Percentiles rank a stretch among this genome's conserved stretches.
These are phyloP conservation scores for Plenodomus biglobosus DNA, from an alignment of 2,329 filamentous ascomycete species.

Conservation along the genomic window DNA sequence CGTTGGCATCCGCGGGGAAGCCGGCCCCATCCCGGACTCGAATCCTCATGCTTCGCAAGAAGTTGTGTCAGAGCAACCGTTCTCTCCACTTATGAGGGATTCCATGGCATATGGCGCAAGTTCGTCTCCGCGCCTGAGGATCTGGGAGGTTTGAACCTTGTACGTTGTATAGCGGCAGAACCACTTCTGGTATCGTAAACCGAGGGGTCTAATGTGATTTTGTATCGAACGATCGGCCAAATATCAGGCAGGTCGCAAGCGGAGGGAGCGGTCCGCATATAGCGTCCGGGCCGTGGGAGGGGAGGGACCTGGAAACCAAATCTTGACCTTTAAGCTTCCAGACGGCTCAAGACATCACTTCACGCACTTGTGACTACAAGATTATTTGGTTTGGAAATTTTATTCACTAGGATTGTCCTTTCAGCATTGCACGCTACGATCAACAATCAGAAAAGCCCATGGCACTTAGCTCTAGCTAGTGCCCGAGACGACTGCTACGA, in stretches of 20 bases:
- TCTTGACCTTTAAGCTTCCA: neutral
- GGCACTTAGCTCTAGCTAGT: conserved; percentile 1
- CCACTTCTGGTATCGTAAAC: neutral
- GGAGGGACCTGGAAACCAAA: neutral
- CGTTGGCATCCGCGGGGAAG: conserved; percentile 3
- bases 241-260: neutral
- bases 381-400: neutral
- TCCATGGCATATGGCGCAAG: conserved; percentile 9
- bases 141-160: conserved; percentile 8
- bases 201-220: neutral
- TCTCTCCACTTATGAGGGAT: neutral
- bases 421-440: neutral
- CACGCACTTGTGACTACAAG: neutral
- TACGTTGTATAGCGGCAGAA: neutral
- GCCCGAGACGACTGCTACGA: conserved; percentile 1
- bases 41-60: neutral
- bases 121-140: conserved; percentile 12
- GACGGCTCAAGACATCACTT: neutral
- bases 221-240: neutral
- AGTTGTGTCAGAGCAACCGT: conserved; percentile 4
- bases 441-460: neutral
- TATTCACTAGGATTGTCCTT: neutral
- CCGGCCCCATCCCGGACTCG: conserved; percentile 2
- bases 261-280: conserved; percentile 7
- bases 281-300: conserved; percentile 3